Evolutionary conservation across 441 rosid genomes (phyloP).

Genomic region (Flueggea neowawraea): DNA sequence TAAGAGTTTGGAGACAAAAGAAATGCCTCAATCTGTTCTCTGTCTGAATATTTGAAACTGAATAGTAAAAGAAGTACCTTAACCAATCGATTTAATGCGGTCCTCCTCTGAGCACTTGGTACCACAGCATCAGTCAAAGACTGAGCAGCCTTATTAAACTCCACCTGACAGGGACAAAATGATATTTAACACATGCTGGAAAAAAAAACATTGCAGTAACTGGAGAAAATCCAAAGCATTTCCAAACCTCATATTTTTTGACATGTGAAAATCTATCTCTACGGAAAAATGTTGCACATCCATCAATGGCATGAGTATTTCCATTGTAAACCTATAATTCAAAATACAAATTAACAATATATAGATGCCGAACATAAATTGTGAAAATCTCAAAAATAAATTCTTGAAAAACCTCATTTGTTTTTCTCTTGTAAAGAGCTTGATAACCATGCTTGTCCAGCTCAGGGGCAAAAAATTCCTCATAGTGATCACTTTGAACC

Average conservation of each 20-base stretch:
- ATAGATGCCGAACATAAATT: not conserved
- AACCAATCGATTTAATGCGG: slow-evolving; percentile 82
- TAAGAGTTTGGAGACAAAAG: no score
- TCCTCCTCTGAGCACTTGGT: slow-evolving; percentile 84
- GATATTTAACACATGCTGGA: slow-evolving; percentile 17
- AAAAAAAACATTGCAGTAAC: slow-evolving; percentile 3
- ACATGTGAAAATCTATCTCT: slow-evolving; percentile 97
- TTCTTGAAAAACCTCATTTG: slow-evolving; percentile 68
- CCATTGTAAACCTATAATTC: slow-evolving; percentile 77
- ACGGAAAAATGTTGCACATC: slow-evolving; percentile 98
- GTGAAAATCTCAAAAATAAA: slow-evolving; percentile 6
- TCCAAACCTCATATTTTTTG: slow-evolving; percentile 96
- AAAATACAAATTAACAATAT: slow-evolving; percentile 7
- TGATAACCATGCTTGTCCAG: slow-evolving; percentile 98
- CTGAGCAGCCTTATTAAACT: slow-evolving; percentile 98
- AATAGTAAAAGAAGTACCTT: slow-evolving; percentile 44
- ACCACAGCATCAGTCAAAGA: slow-evolving; percentile 91
- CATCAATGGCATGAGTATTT: slow-evolving; percentile 65
- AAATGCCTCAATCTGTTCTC: not conserved
- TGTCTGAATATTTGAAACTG: not conserved
- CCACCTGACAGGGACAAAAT: slow-evolving; percentile 54
- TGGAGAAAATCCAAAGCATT: slow-evolving; percentile 4
- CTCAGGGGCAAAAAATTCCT: slow-evolving; percentile 90
- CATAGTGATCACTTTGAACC: slow-evolving; percentile 98
- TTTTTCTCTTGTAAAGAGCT: slow-evolving; percentile 91